These are phyloP conservation scores for Clarkia xantiana DNA, from an alignment of 345 rosid genomes.

Conservation along the genomic window DNA sequence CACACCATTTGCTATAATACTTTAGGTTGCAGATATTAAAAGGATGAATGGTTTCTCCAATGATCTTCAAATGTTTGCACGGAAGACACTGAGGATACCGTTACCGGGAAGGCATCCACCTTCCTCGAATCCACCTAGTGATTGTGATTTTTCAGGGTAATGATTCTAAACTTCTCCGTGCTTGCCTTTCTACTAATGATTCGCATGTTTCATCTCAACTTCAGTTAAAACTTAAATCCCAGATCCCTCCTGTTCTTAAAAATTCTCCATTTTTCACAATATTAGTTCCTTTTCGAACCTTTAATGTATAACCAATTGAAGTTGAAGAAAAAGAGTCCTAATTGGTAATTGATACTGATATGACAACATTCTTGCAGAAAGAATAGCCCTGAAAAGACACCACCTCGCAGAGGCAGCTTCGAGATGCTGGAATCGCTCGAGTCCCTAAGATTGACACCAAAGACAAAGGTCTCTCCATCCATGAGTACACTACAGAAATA, in stretches of 20 bases:
- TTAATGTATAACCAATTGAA: not conserved
- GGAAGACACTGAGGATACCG: conserved; percentile 40
- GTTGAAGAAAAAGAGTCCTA: not conserved
- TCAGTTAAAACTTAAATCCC: no score
- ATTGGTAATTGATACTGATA: no score
- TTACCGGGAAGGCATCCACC: conserved; percentile 57
- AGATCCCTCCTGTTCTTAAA: no score
- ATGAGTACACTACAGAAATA: conserved; percentile 40
- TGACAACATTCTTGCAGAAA: conserved; percentile 10
- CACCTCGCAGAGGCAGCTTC: conserved; percentile 9
- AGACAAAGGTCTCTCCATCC: conserved; percentile 34
- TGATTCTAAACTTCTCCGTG: not conserved
- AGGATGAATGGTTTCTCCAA: conserved; percentile 47
- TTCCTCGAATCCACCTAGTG: conserved; percentile 19
- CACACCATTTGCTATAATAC: conserved; percentile 4
- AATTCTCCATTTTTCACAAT: no score
- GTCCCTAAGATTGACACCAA: conserved; percentile 21
- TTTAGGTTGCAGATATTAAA: conserved; percentile 47
- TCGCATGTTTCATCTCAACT: not conserved
- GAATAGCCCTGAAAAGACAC: conserved; percentile 7
- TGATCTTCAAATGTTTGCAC: conserved; percentile 70
- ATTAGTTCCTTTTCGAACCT: not conserved
- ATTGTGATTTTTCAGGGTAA: conserved; percentile 24
- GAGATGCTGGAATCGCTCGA: conserved; percentile 23
- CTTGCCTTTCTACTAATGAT: not conserved